A percentile compares a stretch with the other conserved stretches of the same genome.
These are phyloP conservation scores for Thoreauomyces humboldtii DNA, from an alignment of 192 early-diverging fungal genomes.

Conservation along the genomic window DNA sequence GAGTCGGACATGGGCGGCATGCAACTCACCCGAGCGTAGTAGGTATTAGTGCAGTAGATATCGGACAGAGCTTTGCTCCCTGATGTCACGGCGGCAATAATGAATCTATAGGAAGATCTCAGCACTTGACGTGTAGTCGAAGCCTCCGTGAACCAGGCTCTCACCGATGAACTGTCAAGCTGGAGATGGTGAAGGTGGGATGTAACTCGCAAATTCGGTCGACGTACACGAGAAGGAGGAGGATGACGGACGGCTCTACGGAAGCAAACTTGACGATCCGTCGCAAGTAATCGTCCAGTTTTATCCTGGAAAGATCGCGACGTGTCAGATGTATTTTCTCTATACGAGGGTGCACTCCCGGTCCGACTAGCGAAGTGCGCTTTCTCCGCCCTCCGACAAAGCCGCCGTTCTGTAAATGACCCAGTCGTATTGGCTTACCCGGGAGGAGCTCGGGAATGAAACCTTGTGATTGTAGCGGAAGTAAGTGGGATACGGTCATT, in stretches of 20 bases:
- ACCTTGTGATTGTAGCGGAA: constrained; percentile 73
- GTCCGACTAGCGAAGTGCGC: neutral
- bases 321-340: neutral
- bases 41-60: constrained; percentile 89
- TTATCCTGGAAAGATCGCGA: constrained; percentile 13
- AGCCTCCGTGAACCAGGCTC: too few relatives aligned
- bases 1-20: too few relatives aligned
- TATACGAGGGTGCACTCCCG: too few relatives aligned
- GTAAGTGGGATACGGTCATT: constrained; percentile 69
- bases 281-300: constrained; percentile 73
- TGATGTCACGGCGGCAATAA: constrained; percentile 78
- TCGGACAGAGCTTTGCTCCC: constrained; percentile 85
- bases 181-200: constrained; percentile 85
- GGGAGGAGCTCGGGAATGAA: constrained; percentile 91
- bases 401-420: too few relatives aligned
- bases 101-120: constrained; percentile 55
- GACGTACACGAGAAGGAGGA: constrained; percentile 90
- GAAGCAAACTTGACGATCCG: constrained; percentile 91
- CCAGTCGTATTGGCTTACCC: constrained; percentile 4
- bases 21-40: constrained; percentile 92
- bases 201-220: constrained; percentile 67
- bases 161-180: constrained; percentile 78
- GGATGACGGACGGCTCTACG: constrained; percentile 80
- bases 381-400: neutral
- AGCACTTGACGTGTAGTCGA: too few relatives aligned